Conservation (phyloP, 345 rosid genomes). For the Gossypium anomalum region DNA sequence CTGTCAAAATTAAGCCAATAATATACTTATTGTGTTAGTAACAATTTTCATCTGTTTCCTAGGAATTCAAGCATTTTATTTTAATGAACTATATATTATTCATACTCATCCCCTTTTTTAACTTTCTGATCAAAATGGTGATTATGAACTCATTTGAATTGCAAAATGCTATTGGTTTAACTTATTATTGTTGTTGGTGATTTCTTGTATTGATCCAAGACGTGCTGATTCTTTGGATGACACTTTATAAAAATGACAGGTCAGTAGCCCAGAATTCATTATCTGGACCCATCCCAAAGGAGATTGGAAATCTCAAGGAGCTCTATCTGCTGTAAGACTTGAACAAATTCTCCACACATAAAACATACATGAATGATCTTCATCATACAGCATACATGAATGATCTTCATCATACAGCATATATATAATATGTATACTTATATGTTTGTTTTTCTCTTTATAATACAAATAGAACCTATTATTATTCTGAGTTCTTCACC, state of each 20-base stretch:
- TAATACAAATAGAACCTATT: neutral
- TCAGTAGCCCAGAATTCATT: constrained; percentile 27
- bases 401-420: neutral
- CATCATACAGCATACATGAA: neutral
- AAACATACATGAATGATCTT: neutral
- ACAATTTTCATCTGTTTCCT: too few relatives aligned
- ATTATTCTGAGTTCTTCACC: neutral
- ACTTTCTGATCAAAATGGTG: too few relatives aligned
- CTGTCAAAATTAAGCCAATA: neutral
- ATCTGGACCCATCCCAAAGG: constrained; percentile 33
- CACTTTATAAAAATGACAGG: neutral
- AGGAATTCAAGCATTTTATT: too few relatives aligned
- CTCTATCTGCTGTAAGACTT: constrained; percentile 29
- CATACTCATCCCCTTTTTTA: too few relatives aligned
- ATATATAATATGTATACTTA: too few relatives aligned
- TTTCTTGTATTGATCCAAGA: too few relatives aligned
- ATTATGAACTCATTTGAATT: too few relatives aligned
- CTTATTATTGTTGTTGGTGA: too few relatives aligned
- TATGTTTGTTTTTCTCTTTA: too few relatives aligned
- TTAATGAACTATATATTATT: too few relatives aligned
- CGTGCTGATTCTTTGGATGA: neutral
- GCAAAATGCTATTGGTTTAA: neutral
- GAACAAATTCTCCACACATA: neutral
- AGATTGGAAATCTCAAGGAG: constrained; percentile 32
- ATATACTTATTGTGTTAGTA: too few relatives aligned